A percentile compares a stretch with the other conserved stretches of the same genome.
phyloP scores from a whole-genome alignment of 306 rosid genomes.

The Oxytropis ochrocephala region DNA sequence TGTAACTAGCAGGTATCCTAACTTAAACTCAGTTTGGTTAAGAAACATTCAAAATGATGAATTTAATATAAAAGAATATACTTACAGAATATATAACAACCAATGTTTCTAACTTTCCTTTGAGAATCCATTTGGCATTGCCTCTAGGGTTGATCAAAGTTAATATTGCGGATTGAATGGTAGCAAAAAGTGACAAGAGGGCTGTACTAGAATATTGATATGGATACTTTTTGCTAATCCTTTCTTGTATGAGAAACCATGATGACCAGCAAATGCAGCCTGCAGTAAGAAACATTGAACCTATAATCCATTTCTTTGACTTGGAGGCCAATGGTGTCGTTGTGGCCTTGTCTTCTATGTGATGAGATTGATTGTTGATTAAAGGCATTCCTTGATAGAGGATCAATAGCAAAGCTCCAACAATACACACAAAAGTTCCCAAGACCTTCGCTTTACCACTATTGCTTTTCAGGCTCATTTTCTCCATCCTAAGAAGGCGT shows the following conservation, averaged over 20 bases:
- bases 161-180: slow-evolving; percentile 64
- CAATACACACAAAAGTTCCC: slow-evolving; percentile 55
- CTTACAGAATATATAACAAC: slow-evolving; percentile 64
- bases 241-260: slow-evolving; percentile 84
- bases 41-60: not conserved
- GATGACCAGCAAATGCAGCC: slow-evolving; percentile 75
- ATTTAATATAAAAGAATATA: not conserved
- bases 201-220: slow-evolving; percentile 78
- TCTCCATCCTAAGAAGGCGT: slow-evolving; percentile 70
- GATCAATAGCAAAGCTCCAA: slow-evolving; percentile 54
- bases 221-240: slow-evolving; percentile 51
- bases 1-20: not conserved
- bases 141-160: slow-evolving; percentile 40
- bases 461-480: slow-evolving; percentile 42
- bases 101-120: slow-evolving; percentile 51
- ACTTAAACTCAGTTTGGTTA: not conserved
- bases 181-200: slow-evolving; percentile 56
- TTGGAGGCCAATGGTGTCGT: not conserved
- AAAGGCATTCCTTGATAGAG: slow-evolving; percentile 68
- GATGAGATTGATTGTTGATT: slow-evolving; percentile 20
- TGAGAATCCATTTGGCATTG: slow-evolving; percentile 47
- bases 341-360: not conserved
- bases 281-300: slow-evolving; percentile 47
- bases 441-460: slow-evolving; percentile 56
- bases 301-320: slow-evolving; percentile 50